Base-by-base conservation (phyloP, 2,329 filamentous ascomycete genomes). In the Aspergillus pseudotamarii region DNA sequence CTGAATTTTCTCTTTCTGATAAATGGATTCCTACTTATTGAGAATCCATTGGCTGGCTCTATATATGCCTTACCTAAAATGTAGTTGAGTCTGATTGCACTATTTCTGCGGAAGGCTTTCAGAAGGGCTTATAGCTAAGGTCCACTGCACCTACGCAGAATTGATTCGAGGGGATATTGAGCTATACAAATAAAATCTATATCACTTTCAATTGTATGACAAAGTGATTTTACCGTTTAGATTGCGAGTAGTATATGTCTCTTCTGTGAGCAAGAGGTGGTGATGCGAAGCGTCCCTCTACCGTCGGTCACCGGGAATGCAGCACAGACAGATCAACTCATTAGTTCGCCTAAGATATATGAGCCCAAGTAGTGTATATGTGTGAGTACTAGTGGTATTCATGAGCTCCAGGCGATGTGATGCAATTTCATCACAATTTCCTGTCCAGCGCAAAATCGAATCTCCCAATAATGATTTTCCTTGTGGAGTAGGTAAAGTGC, bases 11-110 rank as follows among this genome's bases (percentile, higher is more conserved):
- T 1, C 8, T n/a, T 41, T n/a, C 38, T 16, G 12, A 4, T 41
- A 9, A 41, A 19, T 41, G 1, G 3, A 1, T 6, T 5, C 6
- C 3, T n/a, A 41, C 8, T 1, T 0, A 9, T 14, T n/a, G 38
- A 6, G 6, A 10, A 19, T 6, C 2, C 3, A n/a, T 10, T 41
- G 6, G n/a, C 3, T 41, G 16, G 9, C 16, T n/a, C 8, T n/a
- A 41, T n/a, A 9, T 1, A 19, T 41, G 38, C 8, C 0, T 19
- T 19, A 10, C 2, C 3, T 9, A 3, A 41, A 9, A 41, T 9
- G 8, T 41, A 41, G 8, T 4, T 41, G 38, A n/a, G 16, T n/a
- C 16, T 10, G 9, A 9, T 14, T 19, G 38, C 3, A 6, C 16
- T n/a, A n/a, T 41, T 36, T 10, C 16, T n/a, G 5, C 19, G 16